phyloP scores from a whole-genome alignment of 805 yeast genomes.

The Clavispora vitiphila region DNA sequence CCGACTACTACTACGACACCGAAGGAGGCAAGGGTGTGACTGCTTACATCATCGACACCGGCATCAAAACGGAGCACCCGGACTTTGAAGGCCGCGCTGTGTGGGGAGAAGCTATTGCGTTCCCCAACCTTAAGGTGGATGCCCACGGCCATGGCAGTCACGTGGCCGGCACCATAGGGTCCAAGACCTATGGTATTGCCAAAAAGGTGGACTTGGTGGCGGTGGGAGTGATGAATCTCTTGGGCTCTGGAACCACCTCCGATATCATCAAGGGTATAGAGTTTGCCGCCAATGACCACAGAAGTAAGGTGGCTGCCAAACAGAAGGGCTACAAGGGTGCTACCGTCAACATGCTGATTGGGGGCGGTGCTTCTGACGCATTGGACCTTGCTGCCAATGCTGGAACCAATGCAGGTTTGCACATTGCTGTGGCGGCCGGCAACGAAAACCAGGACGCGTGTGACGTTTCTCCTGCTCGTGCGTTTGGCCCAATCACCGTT shows the following conservation, averaged over 20 bases:
- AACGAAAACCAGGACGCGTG: conserved; percentile 93
- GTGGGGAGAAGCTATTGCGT: conserved; percentile 72
- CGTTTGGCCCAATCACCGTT: conserved; percentile 80
- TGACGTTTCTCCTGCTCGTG: conserved; percentile 85
- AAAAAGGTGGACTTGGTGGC: conserved; percentile 76
- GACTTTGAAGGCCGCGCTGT: conserved; percentile 81
- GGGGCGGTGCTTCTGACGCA: conserved; percentile 88
- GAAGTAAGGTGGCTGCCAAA: conserved; percentile 43
- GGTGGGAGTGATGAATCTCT: conserved; percentile 75
- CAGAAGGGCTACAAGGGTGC: conserved; percentile 76
- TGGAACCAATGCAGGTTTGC: conserved; percentile 82
- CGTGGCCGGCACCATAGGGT: conserved; percentile 94
- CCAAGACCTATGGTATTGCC: conserved; percentile 76
- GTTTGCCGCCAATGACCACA: conserved; percentile 73
- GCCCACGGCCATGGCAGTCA: conserved; percentile 96
- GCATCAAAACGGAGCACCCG: conserved; percentile 67
- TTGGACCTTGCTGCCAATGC: conserved; percentile 86
- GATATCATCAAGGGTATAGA: conserved; percentile 84
- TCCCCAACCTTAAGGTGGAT: conserved; percentile 65
- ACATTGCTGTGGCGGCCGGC: conserved; percentile 96
- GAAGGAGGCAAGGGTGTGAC: conserved; percentile 82
- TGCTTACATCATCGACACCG: conserved; percentile 86
- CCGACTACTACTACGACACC: conserved; percentile 55
- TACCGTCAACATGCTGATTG: conserved; percentile 88
- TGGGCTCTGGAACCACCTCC: conserved; percentile 80